Evolutionary conservation across 73 alveolate species (phyloP).

Genomic region (Stentor coeruleus): DNA sequence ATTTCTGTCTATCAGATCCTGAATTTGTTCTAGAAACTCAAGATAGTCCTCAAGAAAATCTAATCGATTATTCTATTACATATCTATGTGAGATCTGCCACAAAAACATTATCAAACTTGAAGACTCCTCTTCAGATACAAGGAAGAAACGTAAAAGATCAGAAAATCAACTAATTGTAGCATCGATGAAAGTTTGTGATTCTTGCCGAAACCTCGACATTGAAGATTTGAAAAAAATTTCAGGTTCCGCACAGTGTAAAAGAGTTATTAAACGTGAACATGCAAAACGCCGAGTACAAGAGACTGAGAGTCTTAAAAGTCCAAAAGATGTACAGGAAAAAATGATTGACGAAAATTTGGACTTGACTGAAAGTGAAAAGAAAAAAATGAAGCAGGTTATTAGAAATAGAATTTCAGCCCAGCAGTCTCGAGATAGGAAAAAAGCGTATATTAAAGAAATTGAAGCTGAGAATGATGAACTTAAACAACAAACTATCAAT

Average conservation of each 20-base stretch:
- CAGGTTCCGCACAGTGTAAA: neutral
- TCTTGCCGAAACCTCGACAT: neutral
- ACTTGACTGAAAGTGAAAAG: conserved; percentile 28
- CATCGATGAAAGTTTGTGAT: conserved; percentile 17
- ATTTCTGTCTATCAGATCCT: neutral
- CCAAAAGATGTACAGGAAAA: conserved; percentile 12
- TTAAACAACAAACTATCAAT: neutral
- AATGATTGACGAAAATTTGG: neutral
- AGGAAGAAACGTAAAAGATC: neutral
- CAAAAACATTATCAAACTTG: conserved; percentile 20
- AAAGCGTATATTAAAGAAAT: conserved; percentile 37
- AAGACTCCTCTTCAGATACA: neutral
- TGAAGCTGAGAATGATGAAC: conserved; percentile 19
- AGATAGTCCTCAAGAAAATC: no score
- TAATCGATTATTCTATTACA: neutral
- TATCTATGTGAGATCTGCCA: conserved; percentile 5
- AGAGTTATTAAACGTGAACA: conserved; percentile 21
- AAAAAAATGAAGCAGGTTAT: conserved; percentile 37
- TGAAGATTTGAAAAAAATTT: conserved; percentile 7
- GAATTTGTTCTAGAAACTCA: neutral
- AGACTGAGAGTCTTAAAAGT: neutral
- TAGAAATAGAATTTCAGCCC: conserved; percentile 44
- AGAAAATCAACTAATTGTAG: neutral
- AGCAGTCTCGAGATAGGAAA: conserved; percentile 41
- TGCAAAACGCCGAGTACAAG: conserved; percentile 18